Base-by-base conservation (phyloP, 768 basidiomycete genomes). In the Tylopilus rubrobrunneus region DNA sequence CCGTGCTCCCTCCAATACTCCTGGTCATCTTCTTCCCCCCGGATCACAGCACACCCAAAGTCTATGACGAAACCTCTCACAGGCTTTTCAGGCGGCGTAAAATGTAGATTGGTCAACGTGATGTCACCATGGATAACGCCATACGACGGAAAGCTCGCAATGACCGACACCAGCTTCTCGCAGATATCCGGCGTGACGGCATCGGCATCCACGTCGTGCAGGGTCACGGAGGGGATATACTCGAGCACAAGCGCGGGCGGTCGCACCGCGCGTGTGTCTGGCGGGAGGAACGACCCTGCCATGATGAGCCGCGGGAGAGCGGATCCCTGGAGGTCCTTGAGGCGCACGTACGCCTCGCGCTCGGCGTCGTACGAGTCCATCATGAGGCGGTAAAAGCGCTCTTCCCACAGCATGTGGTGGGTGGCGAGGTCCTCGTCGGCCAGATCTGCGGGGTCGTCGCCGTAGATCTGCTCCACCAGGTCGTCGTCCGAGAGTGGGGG, bases 191-290 rank as follows among this genome's bases (percentile, higher is more conserved):
- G 52, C 5, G 48, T 56, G 6, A 45, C 19, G 0, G 19, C 53
- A 7, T 15, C 1, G n/a, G 9, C 5, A 9, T 48, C 14, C 19
- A 57, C 45, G 14, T 49, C 54, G 6, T 2, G 1, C 21, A 56
- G 47, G 27, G 5, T 42, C 5, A 57, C 40, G 15, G 44, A 57
- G 23, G 53, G 53, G n/a, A 50, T 42, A 41, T 46, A 56, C 27
- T 57, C 55, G 12, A 57, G 40, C 23, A 57, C 39, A 7, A 57
- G 7, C 10, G 45, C 34, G 1, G 48, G 45, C 3, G n/a, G 28
- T 43, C 39, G 48, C 17, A 57, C 50, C 10, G 39, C 39, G 5
- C 54, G 56, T 31, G 41, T 21, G 36, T 55, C 48, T 11, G 19
- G 56, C 12, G 56, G 48, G 6, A 48, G 2, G 14, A 56, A 19